Evolutionary conservation across 2,329 filamentous ascomycete species (phyloP), one percentile per base, ranked within the genome.

Genomic region (Didymella segeticola): DNA sequence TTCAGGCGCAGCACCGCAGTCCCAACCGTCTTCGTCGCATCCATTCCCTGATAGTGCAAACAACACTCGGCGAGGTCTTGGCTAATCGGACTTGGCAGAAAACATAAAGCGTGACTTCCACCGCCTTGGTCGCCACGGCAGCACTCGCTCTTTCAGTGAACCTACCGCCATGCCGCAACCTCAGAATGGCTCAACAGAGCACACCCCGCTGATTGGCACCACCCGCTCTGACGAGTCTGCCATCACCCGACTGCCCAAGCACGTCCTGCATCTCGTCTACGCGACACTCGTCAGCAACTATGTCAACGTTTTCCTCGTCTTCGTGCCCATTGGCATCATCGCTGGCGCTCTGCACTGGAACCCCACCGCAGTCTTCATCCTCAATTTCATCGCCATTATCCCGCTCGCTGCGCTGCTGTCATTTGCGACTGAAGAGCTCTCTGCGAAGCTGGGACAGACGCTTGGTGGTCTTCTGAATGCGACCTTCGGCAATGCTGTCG

Each of bases 301-400:
- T 74, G 86, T 83, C 73, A 93, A 93, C 71, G 82, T 88, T 60
- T 80, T 88, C 47, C 86, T 95, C 60, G 79, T 91, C 56, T 86
- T 88, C 67, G 90, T 92, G 8, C 89, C 89, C 9, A 73, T 90
- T 34, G 89, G 89, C 57, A 89, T 93, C 58, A 67, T 86, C 47
- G 85, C 89, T 54, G 89, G 88, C 54, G 75, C 78, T 12, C 66
- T 84, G 55, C 77, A 79, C 39, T 89, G 88, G 86, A 80, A 82
- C 66, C 82, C 89, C 1, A 84, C 86, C 10, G 82, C 83, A 49
- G 83, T 91, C 60, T 93, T 93, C 74, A 79, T 85, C 42, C 82
- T 92, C 72, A 93, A 93, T 78, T 92, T 92, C 78, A 83, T 92
- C 63, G 89, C 89, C 64, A 91, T 92, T 61, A 87, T 92, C 57